Percentiles rank a stretch among this genome's conserved stretches.
These are phyloP conservation scores for Microdochium paspali DNA, from an alignment of 2,329 filamentous ascomycete species.

Conservation along the genomic window DNA sequence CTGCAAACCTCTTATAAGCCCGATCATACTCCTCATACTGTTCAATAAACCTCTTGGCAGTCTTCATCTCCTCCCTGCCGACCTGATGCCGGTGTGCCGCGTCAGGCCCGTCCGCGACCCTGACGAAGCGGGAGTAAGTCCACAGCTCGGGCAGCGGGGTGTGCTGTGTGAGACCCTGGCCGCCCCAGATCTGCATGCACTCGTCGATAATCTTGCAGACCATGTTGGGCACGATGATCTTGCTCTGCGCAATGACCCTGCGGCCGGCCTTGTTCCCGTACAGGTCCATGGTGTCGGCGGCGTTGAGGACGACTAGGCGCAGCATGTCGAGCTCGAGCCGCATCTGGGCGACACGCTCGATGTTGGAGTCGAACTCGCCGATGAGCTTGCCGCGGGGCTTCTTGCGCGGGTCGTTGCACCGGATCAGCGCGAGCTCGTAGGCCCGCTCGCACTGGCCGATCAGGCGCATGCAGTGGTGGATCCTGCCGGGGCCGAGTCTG, in stretches of 20 bases:
- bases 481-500: slow-evolving; percentile 27
- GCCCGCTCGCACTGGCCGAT: slow-evolving; percentile 31
- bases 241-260: slow-evolving; percentile 25
- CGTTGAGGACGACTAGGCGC: slow-evolving; percentile 28
- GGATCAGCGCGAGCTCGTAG: slow-evolving; percentile 27
- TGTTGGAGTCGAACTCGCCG: slow-evolving; percentile 28
- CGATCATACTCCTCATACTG: slow-evolving; percentile 23
- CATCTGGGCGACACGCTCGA: slow-evolving; percentile 29
- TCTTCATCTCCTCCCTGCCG: slow-evolving; percentile 29
- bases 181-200: slow-evolving; percentile 31
- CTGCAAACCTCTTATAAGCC: slow-evolving; percentile 21
- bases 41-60: slow-evolving; percentile 20
- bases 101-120: slow-evolving; percentile 30
- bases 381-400: slow-evolving; percentile 27
- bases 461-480: slow-evolving; percentile 31
- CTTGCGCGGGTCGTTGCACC: slow-evolving; percentile 24
- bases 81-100: slow-evolving; percentile 29
- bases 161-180: slow-evolving; percentile 29
- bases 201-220: slow-evolving; percentile 28
- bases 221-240: slow-evolving; percentile 29
- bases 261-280: slow-evolving; percentile 26
- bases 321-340: slow-evolving; percentile 28
- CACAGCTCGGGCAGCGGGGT: slow-evolving; percentile 29
- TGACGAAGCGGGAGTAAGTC: slow-evolving; percentile 29
- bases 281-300: slow-evolving; percentile 29